Conservation (phyloP, 192 early-diverging fungal genomes). For the Glomus cerebriforme region DNA sequence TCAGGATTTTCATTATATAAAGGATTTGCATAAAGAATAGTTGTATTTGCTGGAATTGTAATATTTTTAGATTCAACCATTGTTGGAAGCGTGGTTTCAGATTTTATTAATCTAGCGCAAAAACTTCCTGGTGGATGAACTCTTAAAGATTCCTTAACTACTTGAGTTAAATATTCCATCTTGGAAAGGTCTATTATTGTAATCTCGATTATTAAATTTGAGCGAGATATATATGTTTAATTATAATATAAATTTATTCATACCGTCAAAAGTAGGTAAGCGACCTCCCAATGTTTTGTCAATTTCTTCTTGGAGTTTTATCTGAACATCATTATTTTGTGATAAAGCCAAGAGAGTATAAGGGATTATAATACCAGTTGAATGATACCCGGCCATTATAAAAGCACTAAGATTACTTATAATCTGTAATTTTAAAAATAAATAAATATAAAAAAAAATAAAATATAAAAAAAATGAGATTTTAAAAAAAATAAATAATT, state of each 20-base stretch:
- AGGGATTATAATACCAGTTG: neutral
- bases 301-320: conserved; percentile 19
- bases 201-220: neutral
- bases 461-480: too few species aligned
- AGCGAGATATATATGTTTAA: neutral
- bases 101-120: conserved; percentile 2
- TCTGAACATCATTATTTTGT: conserved; percentile 2
- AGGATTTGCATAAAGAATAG: conserved; percentile 5
- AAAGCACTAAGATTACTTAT: neutral
- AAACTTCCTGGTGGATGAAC: neutral
- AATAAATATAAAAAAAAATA: too few species aligned
- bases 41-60: neutral
- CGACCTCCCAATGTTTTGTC: neutral
- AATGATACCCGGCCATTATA: conserved; percentile 13
- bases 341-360: neutral
- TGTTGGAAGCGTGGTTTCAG: neutral
- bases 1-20: neutral
- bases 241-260: too few species aligned
- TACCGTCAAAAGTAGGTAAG: conserved; percentile 10
- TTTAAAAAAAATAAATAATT: too few species aligned
- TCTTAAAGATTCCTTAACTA: conserved; percentile 17
- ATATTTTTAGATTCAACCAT: neutral
- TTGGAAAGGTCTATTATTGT: neutral
- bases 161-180: conserved; percentile 11
- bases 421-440: too few species aligned